These are phyloP conservation scores for Nadsonia commutata DNA, from an alignment of 1,139 yeast genomes.

Conservation along the genomic window DNA sequence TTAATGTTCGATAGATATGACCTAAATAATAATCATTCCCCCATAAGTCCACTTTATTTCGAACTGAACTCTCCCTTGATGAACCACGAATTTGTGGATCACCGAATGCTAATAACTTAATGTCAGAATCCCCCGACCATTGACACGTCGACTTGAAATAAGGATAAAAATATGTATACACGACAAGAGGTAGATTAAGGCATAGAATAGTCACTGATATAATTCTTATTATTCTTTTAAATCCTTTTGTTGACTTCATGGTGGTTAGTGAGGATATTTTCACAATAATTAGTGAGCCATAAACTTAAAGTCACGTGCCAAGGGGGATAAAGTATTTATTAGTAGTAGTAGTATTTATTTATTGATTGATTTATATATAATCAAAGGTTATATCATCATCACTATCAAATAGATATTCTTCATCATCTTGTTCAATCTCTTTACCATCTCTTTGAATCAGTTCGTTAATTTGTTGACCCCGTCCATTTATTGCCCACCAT, in stretches of 20 bases:
- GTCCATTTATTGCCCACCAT: neutral
- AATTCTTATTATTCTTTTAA: too few species aligned
- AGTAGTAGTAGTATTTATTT: neutral
- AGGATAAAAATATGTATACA: conserved; percentile 14
- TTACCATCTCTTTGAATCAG: neutral
- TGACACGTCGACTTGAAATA: conserved; percentile 17
- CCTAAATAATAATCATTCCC: conserved; percentile 86
- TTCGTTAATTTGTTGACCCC: neutral
- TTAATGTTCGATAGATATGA: conserved; percentile 60
- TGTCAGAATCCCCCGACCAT: conserved; percentile 13
- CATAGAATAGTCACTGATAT: conserved; percentile 1
- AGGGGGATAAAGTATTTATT: too few species aligned
- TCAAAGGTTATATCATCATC: neutral
- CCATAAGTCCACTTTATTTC: conserved; percentile 63
- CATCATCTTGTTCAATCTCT: neutral
- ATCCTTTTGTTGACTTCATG: neutral
- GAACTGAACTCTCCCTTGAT: conserved; percentile 55
- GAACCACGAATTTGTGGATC: conserved; percentile 94
- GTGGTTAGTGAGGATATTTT: neutral
- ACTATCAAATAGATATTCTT: neutral
- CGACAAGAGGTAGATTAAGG: conserved; percentile 7
- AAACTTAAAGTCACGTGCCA: too few species aligned
- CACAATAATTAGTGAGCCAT: too few species aligned
- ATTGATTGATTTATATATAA: neutral
- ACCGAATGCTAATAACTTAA: conserved; percentile 52